Evolutionary conservation across 1,284 basidiomycete genomes (phyloP).

Genomic region (Sporisorium reilianum): DNA sequence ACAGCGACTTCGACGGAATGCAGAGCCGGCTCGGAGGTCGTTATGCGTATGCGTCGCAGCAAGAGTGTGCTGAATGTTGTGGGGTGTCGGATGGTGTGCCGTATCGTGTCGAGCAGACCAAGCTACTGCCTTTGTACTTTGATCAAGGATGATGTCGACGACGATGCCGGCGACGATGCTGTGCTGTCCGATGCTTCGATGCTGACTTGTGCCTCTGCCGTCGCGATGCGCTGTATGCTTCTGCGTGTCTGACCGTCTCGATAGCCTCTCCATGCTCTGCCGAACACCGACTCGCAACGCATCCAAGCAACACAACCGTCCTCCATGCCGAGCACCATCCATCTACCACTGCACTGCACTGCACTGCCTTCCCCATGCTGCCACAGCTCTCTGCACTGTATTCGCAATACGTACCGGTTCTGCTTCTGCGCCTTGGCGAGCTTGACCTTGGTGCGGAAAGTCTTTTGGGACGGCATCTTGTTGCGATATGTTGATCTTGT

Average conservation of each 20-base stretch:
- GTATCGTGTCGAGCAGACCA: not conserved
- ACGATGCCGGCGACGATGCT: slow-evolving; percentile 1
- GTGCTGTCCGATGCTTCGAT: not conserved
- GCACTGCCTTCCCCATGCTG: not conserved
- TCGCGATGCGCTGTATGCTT: not conserved
- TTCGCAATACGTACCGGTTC: slow-evolving; percentile 79
- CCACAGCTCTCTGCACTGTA: not conserved
- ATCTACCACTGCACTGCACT: not conserved
- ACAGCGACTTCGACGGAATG: not conserved
- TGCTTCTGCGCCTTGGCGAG: slow-evolving; percentile 95
- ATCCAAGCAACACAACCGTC: no score
- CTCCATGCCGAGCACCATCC: no score
- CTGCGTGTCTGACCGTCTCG: not conserved
- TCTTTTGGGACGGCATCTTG: slow-evolving; percentile 90
- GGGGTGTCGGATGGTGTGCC: not conserved
- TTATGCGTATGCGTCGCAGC: no score
- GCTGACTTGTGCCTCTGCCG: not conserved
- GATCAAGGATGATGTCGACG: not conserved
- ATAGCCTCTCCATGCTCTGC: not conserved
- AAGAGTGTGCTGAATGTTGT: not conserved
- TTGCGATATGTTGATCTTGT: slow-evolving; percentile 9
- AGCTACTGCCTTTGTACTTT: not conserved
- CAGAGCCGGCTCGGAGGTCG: no score
- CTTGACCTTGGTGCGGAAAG: slow-evolving; percentile 94
- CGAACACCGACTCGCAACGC: no score